These are phyloP conservation scores for Hyaloscypha variabilis DNA, from an alignment of 495 filamentous ascomycete genomes.

Conservation along the genomic window DNA sequence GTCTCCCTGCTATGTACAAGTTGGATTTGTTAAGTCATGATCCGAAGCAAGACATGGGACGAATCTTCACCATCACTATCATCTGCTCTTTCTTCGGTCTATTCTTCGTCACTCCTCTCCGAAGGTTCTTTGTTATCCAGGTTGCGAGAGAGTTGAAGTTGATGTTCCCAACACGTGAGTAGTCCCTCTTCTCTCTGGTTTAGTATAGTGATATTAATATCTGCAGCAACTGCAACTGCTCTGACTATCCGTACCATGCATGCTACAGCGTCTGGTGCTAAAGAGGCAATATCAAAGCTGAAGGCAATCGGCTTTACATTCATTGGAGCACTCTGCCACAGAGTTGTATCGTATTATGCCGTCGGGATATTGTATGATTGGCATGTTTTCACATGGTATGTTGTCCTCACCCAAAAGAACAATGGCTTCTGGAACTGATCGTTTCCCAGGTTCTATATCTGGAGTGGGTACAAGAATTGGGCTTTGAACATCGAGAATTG, in stretches of 20 bases:
- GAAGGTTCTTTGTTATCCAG: conserved; percentile 71
- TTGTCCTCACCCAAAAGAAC: background rate
- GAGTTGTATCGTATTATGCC: conserved; percentile 63
- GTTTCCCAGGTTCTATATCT: conserved; percentile 67
- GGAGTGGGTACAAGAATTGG: conserved; percentile 56
- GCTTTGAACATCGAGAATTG: conserved; percentile 65
- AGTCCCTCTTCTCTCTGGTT: background rate
- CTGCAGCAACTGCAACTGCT: conserved; percentile 56
- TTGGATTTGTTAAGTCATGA: conserved; percentile 50
- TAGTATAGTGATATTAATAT: background rate
- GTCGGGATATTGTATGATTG: conserved; percentile 68
- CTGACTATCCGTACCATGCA: conserved; percentile 70
- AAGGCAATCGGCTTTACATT: conserved; percentile 59
- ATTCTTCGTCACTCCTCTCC: conserved; percentile 67
- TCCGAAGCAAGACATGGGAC: conserved; percentile 57
- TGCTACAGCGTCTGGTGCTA: conserved; percentile 43
- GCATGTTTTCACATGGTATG: conserved; percentile 44
- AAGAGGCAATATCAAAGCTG: conserved; percentile 60
- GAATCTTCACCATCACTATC: conserved; percentile 62
- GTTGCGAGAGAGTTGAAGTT: conserved; percentile 63
- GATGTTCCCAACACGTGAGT: conserved; percentile 46
- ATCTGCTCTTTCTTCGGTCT: conserved; percentile 69
- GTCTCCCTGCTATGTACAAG: conserved; percentile 65
- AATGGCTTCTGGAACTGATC: background rate
- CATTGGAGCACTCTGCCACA: conserved; percentile 47